These are phyloP conservation scores for Whalleya microplaca DNA, from an alignment of 2,329 filamentous ascomycete species.

Conservation along the genomic window DNA sequence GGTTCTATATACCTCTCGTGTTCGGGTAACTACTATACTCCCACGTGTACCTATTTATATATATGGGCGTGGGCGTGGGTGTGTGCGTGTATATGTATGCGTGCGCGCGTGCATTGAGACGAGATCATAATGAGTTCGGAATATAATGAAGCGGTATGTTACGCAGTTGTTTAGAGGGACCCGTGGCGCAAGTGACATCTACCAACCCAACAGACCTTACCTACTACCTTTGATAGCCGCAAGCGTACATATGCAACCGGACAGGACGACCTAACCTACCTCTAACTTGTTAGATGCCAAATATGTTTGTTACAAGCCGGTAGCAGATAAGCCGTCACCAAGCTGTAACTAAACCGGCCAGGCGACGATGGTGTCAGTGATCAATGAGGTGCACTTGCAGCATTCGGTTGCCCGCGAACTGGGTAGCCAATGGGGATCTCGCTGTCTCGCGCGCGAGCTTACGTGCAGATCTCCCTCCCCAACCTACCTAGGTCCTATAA, in stretches of 20 bases:
- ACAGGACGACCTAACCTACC: too few relatives aligned
- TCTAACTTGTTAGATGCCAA: too few relatives aligned
- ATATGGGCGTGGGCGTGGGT: not conserved
- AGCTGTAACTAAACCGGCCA: too few relatives aligned
- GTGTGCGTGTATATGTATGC: not conserved
- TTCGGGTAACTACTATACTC: not conserved
- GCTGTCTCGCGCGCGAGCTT: not conserved
- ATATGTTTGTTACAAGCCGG: too few relatives aligned
- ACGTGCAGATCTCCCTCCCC: not conserved
- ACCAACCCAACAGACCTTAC: too few relatives aligned
- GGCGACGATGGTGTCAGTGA: too few relatives aligned
- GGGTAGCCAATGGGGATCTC: not conserved
- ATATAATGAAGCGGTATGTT: not conserved
- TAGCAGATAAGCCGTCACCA: too few relatives aligned
- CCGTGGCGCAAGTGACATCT: too few relatives aligned
- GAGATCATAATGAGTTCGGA: not conserved
- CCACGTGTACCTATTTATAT: not conserved
- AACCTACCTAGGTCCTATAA: too few relatives aligned
- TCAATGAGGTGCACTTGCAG: too few relatives aligned
- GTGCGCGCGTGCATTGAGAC: not conserved
- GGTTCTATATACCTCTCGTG: not conserved
- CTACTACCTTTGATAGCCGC: too few relatives aligned
- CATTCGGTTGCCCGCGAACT: not conserved
- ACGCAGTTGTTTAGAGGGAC: not conserved
- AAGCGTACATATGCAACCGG: too few relatives aligned